phyloP scores from a whole-genome alignment of 75 land plant species.

The Selaginella tamariscina region DNA sequence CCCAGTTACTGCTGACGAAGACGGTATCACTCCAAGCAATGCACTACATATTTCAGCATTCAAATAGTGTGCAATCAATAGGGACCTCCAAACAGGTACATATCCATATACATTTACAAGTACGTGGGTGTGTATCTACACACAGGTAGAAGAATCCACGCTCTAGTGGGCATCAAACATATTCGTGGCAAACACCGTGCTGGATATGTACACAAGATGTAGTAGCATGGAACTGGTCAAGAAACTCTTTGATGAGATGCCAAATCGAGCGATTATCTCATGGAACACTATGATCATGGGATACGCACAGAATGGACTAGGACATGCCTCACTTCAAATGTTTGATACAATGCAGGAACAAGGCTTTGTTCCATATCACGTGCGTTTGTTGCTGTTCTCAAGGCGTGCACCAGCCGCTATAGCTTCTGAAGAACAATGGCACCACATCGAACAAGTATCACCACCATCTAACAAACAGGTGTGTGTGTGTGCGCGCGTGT shows the following conservation, averaged over 20 bases:
- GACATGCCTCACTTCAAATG: background rate
- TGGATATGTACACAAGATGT: slow-evolving; percentile 1
- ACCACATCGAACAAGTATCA: slow-evolving; percentile 2
- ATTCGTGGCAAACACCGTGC: slow-evolving; percentile 2
- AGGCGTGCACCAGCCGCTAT: slow-evolving; percentile 1
- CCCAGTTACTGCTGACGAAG: too few species aligned
- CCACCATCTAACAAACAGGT: too few species aligned
- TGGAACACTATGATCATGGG: slow-evolving; percentile 12
- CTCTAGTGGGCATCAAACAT: background rate
- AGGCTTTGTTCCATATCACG: background rate
- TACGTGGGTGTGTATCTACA: background rate
- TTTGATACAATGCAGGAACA: slow-evolving; percentile 1
- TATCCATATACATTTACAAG: too few species aligned
- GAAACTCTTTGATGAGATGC: background rate
- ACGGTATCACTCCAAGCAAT: background rate
- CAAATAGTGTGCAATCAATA: background rate
- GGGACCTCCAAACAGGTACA: background rate
- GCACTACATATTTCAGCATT: background rate
- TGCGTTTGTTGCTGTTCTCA: background rate
- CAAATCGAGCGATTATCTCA: background rate
- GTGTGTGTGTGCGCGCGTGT: too few species aligned
- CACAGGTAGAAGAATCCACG: background rate
- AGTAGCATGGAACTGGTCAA: background rate
- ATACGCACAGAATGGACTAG: background rate
- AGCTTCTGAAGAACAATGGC: background rate